Evolutionary conservation across 495 filamentous ascomycete genomes (phyloP).

Genomic region (Penicillium coffeae): DNA sequence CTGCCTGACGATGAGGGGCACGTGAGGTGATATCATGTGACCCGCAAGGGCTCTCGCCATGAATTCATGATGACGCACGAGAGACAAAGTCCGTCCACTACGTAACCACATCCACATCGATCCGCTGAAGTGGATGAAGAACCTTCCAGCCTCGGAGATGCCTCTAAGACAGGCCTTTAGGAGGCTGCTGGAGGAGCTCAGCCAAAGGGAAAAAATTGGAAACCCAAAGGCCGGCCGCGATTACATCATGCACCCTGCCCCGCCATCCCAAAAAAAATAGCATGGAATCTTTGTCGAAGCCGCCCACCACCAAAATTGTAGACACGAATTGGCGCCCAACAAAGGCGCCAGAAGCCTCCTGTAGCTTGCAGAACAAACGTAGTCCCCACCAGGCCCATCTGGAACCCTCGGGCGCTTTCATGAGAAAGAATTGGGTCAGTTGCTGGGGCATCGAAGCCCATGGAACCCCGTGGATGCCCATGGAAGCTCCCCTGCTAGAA

Average conservation of each 20-base stretch:
- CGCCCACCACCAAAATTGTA: slow-evolving; percentile 1
- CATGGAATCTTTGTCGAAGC: not conserved
- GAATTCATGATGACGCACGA: too few species aligned
- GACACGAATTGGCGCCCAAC: not conserved
- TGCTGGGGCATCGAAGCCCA: slow-evolving; percentile 30
- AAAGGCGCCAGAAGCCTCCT: not conserved
- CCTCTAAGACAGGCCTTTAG: too few species aligned
- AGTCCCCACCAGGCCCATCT: slow-evolving; percentile 13
- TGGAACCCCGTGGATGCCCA: slow-evolving; percentile 44
- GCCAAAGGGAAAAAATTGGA: not conserved
- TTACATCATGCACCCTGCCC: slow-evolving; percentile 29
- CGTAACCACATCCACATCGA: too few species aligned
- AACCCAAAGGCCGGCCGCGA: slow-evolving; percentile 5
- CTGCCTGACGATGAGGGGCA: too few species aligned
- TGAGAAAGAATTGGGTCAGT: slow-evolving; percentile 13
- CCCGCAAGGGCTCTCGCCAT: too few species aligned
- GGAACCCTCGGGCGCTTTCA: slow-evolving; percentile 13
- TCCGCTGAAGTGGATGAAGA: too few species aligned
- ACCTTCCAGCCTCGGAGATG: too few species aligned
- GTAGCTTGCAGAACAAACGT: slow-evolving; percentile 4
- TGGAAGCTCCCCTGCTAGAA: slow-evolving; percentile 45
- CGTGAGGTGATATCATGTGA: too few species aligned
- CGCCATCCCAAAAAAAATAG: slow-evolving; percentile 18
- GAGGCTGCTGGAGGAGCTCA: too few species aligned
- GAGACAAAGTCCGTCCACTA: too few species aligned